Evolutionary conservation across 257 asterid genomes (phyloP), one percentile per base, ranked within the genome.

Genomic region (Buddleja alternifolia): DNA sequence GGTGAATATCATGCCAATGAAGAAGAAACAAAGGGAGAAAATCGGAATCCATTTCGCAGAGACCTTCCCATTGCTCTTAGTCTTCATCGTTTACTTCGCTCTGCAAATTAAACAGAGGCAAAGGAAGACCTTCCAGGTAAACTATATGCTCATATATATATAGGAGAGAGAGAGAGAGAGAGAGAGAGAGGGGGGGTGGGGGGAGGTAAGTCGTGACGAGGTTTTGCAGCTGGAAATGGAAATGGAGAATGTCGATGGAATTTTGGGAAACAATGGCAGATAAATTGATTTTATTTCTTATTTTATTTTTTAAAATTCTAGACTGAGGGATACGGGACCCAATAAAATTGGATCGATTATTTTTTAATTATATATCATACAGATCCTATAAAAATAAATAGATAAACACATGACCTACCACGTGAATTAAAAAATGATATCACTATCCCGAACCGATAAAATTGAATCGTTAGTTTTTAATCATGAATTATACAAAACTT

Each of bases 21-120:
- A 74, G 92, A 92, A 92, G 88, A 85, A 89, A 52, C 70, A 78
- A 23, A 87, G 47, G 63, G 95, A 88, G 80, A 89, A 87, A 69
- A 92, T 54, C 41, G 98, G 98, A 74, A 92, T 74, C 95, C 98
- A 92, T 78, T 83, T 83, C 5, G 76, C 79, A 54, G 98, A 85
- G 19, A 92, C 94, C 72, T 86, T 92, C 59, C 81, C 84, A 70
- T 66, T 71, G 80, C 58, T 81, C 75, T 73, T 84, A 74, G 71
- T 74, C 93, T 81, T 91, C 97, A 91, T 85, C 50, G 25, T 55
- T 29, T 29, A 5, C 34, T 29, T 1, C 2, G 34, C n/a, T n/a
- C n/a, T n/a, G n/a, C n/a, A 29, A 29, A 5, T 5, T 29, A 2
- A 19, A 56, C 55, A n/a, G 53, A 44, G 53, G 59, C 59, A 41